Evolutionary conservation across 345 rosid species (phyloP).

Genomic region (Euclidium syriacum): DNA sequence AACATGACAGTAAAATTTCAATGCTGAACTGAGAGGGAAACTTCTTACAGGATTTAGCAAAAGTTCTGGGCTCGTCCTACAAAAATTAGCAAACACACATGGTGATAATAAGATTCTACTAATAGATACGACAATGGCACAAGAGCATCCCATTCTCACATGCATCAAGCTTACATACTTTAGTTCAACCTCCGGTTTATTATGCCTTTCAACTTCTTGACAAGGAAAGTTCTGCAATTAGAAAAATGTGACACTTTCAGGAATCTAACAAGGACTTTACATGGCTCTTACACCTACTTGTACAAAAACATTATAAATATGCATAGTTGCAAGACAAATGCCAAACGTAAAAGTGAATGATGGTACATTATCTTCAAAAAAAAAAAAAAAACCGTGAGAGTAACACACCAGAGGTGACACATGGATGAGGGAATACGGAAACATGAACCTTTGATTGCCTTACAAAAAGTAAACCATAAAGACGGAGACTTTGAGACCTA

Average conservation of each 20-base stretch:
- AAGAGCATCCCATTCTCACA: conserved; percentile 23
- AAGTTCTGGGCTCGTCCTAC: conserved; percentile 95
- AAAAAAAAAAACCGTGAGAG: not conserved
- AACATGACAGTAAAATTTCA: not conserved
- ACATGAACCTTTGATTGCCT: not conserved
- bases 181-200: conserved; percentile 97
- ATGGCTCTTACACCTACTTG: not conserved
- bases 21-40: conserved; percentile 6
- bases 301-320: not conserved
- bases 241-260: conserved; percentile 9
- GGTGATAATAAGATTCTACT: conserved; percentile 12
- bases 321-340: not conserved
- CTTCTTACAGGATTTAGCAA: conserved; percentile 84
- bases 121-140: conserved; percentile 7
- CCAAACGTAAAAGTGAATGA: not conserved
- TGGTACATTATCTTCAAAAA: not conserved
- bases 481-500: not conserved
- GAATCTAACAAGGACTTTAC: not conserved
- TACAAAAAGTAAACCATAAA: not conserved
- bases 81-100: conserved; percentile 26
- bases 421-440: not conserved
- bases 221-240: conserved; percentile 89
- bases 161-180: conserved; percentile 55
- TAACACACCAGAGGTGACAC: conserved; percentile 11
- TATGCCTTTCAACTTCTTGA: conserved; percentile 99